These are phyloP conservation scores for Dioscorea cayenensis DNA, from an alignment of 116 monocot genomes.

Conservation along the genomic window DNA sequence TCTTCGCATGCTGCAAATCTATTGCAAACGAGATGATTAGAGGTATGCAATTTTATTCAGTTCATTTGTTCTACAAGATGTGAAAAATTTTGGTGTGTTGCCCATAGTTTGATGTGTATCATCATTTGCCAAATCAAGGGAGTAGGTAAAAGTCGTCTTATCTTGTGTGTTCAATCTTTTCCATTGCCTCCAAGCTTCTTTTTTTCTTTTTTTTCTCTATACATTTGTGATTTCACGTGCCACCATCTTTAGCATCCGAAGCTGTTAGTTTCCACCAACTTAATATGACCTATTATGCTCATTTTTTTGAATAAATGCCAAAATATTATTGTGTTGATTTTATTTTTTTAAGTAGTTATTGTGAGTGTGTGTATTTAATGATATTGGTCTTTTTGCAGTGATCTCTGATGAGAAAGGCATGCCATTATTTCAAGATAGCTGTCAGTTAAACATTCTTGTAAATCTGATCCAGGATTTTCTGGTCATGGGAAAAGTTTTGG, in stretches of 20 bases:
- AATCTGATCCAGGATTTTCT: constrained; percentile 62
- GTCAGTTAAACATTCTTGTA: constrained; percentile 28
- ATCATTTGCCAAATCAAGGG: background rate
- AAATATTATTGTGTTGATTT: background rate
- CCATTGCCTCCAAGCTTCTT: no score
- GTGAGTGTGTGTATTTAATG: background rate
- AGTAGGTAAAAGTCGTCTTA: no score
- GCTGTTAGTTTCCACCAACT: no score
- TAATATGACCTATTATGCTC: no score
- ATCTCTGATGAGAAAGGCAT: constrained; percentile 26
- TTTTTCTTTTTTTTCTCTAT: no score
- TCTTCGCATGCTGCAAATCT: constrained; percentile 11
- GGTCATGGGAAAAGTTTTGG: constrained; percentile 31
- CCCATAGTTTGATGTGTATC: background rate
- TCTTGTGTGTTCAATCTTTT: no score
- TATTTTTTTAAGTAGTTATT: background rate
- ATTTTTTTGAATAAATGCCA: no score
- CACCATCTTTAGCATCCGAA: no score
- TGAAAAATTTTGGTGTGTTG: background rate
- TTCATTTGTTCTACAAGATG: background rate
- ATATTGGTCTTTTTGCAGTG: constrained; percentile 26
- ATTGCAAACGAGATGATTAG: constrained; percentile 28
- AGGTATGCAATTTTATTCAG: constrained; percentile 20
- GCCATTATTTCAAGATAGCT: constrained; percentile 21
- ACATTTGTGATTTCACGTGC: no score